Evolutionary conservation across 345 rosid genomes (phyloP), one percentile per base, ranked within the genome.

Genomic region (Bretschneidera sinensis): DNA sequence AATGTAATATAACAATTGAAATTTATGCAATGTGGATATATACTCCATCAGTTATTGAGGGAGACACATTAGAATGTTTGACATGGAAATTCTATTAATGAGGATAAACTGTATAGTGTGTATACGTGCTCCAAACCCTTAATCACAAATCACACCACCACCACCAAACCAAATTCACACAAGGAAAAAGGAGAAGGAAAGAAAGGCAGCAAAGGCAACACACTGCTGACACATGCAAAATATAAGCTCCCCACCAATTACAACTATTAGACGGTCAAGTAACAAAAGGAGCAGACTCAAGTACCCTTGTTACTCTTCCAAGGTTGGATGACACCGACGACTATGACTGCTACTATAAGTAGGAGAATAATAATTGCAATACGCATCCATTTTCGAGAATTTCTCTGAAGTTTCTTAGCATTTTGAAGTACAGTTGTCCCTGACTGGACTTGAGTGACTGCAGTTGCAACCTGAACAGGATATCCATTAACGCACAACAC

Each of bases 311-410:
- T 72, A 66, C 51, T 68, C 62, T 65, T 65, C 82, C 82, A 78
- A 8, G 82, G 82, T 60, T 69, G 59, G 57, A 71, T 0, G 68
- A 79, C 79, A 23, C 77, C 73, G 8, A 79, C 60, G 9, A 75
- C 79, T 66, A 69, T 69, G 59, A 79, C 65, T 33, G 77, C 79
- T 23, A 79, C 78, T 55, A 79, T 64, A 48, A 75, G 24, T 33
- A 79, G 60, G 24, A 79, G 83, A 51, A 79, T 75, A 48, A 79
- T 72, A 57, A 79, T 79, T 25, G 80, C 80, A 66, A 79, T 63
- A 64, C 78, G 66, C 79, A 56, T 75, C 83, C 80, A 72, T 57
- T 79, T 73, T 59, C 78, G 68, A 33, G 74, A 69, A 66, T 35
- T 76, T 71, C 24, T 76, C 74, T 79, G 78, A 21, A 62, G 68